These are phyloP conservation scores for Lyophyllum decastes DNA, from an alignment of 768 basidiomycete genomes.

Conservation along the genomic window DNA sequence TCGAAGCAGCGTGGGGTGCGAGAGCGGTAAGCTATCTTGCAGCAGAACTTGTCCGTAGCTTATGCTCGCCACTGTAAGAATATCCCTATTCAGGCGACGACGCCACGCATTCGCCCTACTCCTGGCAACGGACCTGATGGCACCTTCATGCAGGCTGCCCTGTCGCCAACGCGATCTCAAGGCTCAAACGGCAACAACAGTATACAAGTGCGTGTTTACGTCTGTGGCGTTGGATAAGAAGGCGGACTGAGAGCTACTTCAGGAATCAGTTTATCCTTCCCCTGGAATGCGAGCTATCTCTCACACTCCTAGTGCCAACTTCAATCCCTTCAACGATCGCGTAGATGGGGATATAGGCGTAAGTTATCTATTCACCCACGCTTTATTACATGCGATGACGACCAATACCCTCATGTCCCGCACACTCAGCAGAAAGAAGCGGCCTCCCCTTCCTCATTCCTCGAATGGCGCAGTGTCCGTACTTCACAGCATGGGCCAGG, in stretches of 20 bases:
- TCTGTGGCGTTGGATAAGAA: neutral
- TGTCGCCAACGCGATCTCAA: neutral
- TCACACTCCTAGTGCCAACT: neutral
- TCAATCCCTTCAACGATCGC: neutral
- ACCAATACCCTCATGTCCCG: neutral
- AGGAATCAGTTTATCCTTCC: neutral
- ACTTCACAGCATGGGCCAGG: neutral
- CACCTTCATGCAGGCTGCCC: neutral
- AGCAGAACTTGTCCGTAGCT: neutral
- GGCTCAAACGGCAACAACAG: neutral
- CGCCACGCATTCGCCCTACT: neutral
- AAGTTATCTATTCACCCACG: neutral
- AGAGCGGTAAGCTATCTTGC: conserved; percentile 26
- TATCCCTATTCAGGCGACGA: neutral
- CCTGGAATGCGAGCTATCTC: neutral
- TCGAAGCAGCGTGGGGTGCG: conserved; percentile 34
- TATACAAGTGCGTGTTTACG: neutral
- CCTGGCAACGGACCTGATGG: neutral
- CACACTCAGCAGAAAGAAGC: neutral
- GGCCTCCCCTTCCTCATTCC: neutral
- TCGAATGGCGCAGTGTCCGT: neutral
- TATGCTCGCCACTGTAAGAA: conserved; percentile 2
- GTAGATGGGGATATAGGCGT: neutral
- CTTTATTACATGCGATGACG: neutral
- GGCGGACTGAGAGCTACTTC: neutral